Evolutionary conservation across 1,284 basidiomycete species (phyloP).

Genomic region (Cryptococcus maquisensis): DNA sequence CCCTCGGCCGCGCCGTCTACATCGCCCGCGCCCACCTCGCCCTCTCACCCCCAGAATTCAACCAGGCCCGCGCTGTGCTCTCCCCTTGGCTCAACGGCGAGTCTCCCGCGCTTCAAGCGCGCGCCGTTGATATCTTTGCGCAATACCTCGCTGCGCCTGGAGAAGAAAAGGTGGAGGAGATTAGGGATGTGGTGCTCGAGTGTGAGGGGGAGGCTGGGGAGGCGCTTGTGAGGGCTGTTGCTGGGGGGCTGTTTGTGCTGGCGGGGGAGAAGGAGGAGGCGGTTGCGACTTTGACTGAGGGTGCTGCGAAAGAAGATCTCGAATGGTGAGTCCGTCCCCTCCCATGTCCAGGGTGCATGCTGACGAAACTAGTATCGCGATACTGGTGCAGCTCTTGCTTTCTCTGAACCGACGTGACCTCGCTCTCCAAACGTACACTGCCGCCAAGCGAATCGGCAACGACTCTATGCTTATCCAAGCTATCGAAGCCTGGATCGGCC

Average conservation of each 20-base stretch:
- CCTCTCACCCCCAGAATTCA: slow-evolving; percentile 58
- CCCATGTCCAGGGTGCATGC: background rate
- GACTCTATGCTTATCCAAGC: slow-evolving; percentile 84
- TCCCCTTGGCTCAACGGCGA: slow-evolving; percentile 42
- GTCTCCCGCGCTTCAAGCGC: slow-evolving; percentile 63
- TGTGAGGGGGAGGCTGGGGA: slow-evolving; percentile 69
- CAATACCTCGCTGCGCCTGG: slow-evolving; percentile 54
- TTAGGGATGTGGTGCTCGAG: slow-evolving; percentile 80
- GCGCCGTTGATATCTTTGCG: slow-evolving; percentile 68
- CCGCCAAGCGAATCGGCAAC: slow-evolving; percentile 77
- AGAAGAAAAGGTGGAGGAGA: slow-evolving; percentile 64
- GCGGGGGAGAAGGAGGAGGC: slow-evolving; percentile 87
- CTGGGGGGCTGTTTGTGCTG: slow-evolving; percentile 75
- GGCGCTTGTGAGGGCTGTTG: slow-evolving; percentile 65
- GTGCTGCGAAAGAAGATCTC: slow-evolving; percentile 66
- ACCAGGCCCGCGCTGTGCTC: slow-evolving; percentile 57
- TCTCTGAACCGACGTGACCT: slow-evolving; percentile 77
- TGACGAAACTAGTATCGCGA: slow-evolving; percentile 60
- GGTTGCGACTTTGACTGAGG: slow-evolving; percentile 72
- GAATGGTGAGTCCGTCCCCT: slow-evolving; percentile 66
- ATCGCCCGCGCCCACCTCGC: slow-evolving; percentile 80
- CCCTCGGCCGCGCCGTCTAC: slow-evolving; percentile 61
- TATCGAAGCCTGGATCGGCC: slow-evolving; percentile 80
- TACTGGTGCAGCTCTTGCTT: slow-evolving; percentile 78
- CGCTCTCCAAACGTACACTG: slow-evolving; percentile 76